Conservation (phyloP, 495 filamentous ascomycete species). For the Ascodesmis nigricans region DNA sequence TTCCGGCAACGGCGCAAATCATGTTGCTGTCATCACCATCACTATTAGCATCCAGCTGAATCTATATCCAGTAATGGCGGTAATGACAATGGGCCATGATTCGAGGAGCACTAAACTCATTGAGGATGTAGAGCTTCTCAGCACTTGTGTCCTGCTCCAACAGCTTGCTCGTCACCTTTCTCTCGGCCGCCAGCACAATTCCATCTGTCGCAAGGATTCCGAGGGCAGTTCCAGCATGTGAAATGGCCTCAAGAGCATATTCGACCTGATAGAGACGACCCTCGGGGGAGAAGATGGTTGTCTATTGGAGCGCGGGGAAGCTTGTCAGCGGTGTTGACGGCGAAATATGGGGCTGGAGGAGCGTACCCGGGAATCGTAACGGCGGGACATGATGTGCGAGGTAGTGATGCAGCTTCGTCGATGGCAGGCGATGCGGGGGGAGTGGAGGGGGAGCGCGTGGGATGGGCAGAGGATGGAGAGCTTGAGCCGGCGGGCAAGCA, state of each 20-base stretch:
- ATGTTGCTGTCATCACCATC: conserved; percentile 62
- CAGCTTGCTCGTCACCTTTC: conserved; percentile 98
- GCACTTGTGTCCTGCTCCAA: conserved; percentile 97
- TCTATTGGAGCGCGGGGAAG: conserved; percentile 31
- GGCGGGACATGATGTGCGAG: conserved; percentile 60
- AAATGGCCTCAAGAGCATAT: conserved; percentile 97
- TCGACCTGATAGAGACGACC: conserved; percentile 97
- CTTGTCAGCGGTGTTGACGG: conserved; percentile 3
- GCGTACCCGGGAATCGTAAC: conserved; percentile 90
- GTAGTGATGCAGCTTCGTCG: conserved; percentile 1
- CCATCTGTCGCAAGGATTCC: conserved; percentile 94
- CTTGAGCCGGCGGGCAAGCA: too few species aligned
- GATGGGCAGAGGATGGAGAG: background rate
- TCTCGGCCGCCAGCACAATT: conserved; percentile 95
- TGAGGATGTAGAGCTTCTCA: conserved; percentile 98
- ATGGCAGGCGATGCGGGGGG: background rate
- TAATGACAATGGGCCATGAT: too few species aligned
- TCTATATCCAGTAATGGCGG: too few species aligned
- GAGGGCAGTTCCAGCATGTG: conserved; percentile 88
- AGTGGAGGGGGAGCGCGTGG: too few species aligned
- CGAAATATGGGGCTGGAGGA: conserved; percentile 7
- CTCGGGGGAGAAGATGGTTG: conserved; percentile 98
- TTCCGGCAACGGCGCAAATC: conserved; percentile 98
- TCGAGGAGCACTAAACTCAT: conserved; percentile 54
- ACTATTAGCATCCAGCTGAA: too few species aligned